Evolutionary conservation across 2,329 filamentous ascomycete species (phyloP).

Genomic region (Colletotrichum tropicale): DNA sequence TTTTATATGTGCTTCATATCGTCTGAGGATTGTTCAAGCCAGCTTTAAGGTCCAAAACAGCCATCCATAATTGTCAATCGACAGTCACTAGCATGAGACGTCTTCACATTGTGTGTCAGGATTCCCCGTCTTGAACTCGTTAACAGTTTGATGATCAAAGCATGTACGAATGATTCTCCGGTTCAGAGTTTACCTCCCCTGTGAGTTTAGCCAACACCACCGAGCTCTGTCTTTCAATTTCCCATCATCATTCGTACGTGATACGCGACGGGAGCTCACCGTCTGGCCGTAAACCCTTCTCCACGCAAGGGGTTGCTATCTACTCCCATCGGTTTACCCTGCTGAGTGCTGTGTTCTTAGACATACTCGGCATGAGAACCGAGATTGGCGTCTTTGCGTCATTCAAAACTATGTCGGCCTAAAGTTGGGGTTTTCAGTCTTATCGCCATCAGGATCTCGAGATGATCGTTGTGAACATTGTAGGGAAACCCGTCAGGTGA

Average conservation of each 20-base stretch:
- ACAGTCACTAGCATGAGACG: accelerated
- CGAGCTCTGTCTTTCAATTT: neutral
- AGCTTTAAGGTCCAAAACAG: too few species aligned
- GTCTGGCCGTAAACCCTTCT: neutral
- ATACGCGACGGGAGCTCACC: accelerated
- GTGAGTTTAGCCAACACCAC: accelerated
- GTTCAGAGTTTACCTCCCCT: accelerated
- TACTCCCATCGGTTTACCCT: accelerated
- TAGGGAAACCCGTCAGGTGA: neutral
- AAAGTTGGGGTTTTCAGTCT: accelerated
- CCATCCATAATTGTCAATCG: too few species aligned
- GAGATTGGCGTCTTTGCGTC: neutral
- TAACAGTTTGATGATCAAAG: neutral
- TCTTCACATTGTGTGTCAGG: too few species aligned
- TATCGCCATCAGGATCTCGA: neutral
- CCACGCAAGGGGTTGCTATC: neutral
- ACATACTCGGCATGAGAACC: too few species aligned
- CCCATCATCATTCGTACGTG: accelerated
- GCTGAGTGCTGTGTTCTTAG: too few species aligned
- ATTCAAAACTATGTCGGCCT: neutral
- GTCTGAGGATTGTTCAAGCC: accelerated
- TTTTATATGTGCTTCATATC: accelerated
- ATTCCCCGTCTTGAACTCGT: accelerated
- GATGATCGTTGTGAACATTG: neutral
- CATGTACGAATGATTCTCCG: accelerated